Evolutionary conservation across 208 protist genomes (phyloP).

Genomic region (Novymonas esmeraldas): DNA sequence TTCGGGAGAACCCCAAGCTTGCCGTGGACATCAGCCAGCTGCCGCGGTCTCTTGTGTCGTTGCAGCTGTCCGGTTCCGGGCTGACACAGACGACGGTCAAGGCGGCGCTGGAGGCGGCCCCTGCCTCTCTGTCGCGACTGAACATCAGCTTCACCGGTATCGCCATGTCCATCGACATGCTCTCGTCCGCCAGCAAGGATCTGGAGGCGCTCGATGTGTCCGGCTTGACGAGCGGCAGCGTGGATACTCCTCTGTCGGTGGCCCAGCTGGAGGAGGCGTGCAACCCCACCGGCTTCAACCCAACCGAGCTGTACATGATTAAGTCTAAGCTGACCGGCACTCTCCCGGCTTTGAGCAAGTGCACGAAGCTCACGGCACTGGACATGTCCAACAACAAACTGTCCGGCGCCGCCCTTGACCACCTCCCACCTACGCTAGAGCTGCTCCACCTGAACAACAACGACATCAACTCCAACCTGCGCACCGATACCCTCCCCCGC

Average conservation of each 20-base stretch:
- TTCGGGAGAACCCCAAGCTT: slow-evolving; percentile 5
- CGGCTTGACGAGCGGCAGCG: not conserved
- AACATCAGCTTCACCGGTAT: slow-evolving; percentile 7
- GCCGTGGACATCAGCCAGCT: not conserved
- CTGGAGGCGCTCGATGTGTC: slow-evolving; percentile 15
- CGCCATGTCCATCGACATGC: not conserved
- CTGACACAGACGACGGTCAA: not conserved
- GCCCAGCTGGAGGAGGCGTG: not conserved
- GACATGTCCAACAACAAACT: slow-evolving; percentile 39
- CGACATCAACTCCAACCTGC: slow-evolving; percentile 7
- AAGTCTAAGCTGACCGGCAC: not conserved
- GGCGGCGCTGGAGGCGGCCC: not conserved
- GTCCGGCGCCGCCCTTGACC: not conserved
- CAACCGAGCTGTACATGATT: slow-evolving; percentile 1
- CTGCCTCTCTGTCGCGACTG: not conserved
- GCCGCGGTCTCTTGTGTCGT: not conserved
- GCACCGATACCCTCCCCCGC: slow-evolving; percentile 17
- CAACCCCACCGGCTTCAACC: not conserved
- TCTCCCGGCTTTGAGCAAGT: not conserved
- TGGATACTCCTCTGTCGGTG: not conserved
- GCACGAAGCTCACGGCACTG: slow-evolving; percentile 6
- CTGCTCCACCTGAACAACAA: slow-evolving; percentile 32
- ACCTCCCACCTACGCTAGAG: slow-evolving; percentile 15
- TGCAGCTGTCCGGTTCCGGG: not conserved
- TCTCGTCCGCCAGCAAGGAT: not conserved